phyloP scores from a whole-genome alignment of 257 asterid species.

The Rhazya stricta region DNA sequence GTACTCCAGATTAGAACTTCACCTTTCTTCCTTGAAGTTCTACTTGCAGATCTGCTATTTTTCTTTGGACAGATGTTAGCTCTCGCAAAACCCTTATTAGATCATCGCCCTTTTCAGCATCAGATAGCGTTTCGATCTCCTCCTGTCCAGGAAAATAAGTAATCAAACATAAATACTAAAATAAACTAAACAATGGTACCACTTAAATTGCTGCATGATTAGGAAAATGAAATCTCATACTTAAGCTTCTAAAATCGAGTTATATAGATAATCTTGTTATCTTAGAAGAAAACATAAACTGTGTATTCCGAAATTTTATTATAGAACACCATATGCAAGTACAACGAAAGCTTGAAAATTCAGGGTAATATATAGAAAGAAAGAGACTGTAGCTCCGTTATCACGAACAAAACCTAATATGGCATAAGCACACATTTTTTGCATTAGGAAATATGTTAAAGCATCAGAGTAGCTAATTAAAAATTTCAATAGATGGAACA shows the following conservation, averaged over 20 bases:
- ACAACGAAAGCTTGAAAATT: background rate
- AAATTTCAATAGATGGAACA: background rate
- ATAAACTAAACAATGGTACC: background rate
- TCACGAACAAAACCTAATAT: background rate
- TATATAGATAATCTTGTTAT: background rate
- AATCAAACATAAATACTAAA: conserved; percentile 3
- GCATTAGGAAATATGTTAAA: background rate
- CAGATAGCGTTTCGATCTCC: conserved; percentile 55
- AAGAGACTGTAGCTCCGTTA: background rate
- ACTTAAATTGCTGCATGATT: background rate
- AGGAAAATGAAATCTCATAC: background rate
- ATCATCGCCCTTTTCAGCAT: conserved; percentile 75
- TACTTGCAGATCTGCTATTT: conserved; percentile 94
- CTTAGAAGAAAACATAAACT: background rate
- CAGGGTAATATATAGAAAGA: background rate
- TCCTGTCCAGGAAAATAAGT: conserved; percentile 47
- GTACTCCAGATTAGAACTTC: background rate
- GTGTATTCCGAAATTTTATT: background rate
- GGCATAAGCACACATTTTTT: background rate
- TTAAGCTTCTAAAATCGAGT: background rate
- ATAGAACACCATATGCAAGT: background rate
- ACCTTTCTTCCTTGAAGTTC: conserved; percentile 99
- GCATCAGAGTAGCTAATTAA: background rate
- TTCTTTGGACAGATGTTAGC: conserved; percentile 81
- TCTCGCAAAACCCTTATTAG: conserved; percentile 87